Base-by-base conservation (phyloP, 805 yeast species). In the Candida xiaguanensis region DNA sequence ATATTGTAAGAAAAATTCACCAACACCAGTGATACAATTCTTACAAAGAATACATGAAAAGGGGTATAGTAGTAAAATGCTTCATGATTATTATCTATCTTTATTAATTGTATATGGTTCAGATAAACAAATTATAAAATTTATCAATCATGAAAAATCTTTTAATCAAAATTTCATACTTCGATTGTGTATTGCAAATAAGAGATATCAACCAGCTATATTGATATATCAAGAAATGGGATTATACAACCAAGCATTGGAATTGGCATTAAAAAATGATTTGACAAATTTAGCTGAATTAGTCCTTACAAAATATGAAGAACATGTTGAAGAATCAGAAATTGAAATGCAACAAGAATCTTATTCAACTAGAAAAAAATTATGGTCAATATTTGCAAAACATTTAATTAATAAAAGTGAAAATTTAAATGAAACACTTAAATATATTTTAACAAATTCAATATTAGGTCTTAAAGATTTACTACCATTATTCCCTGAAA, bases 401-500 rank as follows among this genome's bases (percentile, higher is more conserved):
- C 72, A 72, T 40, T 64, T 82, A 39, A 65, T 68, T 20, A 55
- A 59, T n/a, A 61, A 59, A 11, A 51, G 58, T 35, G 32, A 42
- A 7, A 57, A 59, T 6, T 42, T 64, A 25, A 62, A 61, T 39
- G 38, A 44, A 31, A 56, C 55, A 2, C 42, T 68, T 24, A 53
- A 50, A 34, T 65, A 65, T 39, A 51, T 68, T 9, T 49, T 68
- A 2, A 17, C 20, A 3, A 39, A 32, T 19, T 58, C 55, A 25
- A 51, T 75, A 11, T 55, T 85, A 15, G 74, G 81, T 3, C 80
- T 93, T 31, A 89, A 85, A 45, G 98, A 93, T 51, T 54, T 93
- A 29, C 61, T 93, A 36, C 95, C 95, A 2, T 64, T 87, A 23
- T 82, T 93, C 47, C 96, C 97, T 0, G 90, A 88, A 49, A 78